phyloP scores from a whole-genome alignment of 192 early-diverging fungal species.

The Coemansia aciculifera region DNA sequence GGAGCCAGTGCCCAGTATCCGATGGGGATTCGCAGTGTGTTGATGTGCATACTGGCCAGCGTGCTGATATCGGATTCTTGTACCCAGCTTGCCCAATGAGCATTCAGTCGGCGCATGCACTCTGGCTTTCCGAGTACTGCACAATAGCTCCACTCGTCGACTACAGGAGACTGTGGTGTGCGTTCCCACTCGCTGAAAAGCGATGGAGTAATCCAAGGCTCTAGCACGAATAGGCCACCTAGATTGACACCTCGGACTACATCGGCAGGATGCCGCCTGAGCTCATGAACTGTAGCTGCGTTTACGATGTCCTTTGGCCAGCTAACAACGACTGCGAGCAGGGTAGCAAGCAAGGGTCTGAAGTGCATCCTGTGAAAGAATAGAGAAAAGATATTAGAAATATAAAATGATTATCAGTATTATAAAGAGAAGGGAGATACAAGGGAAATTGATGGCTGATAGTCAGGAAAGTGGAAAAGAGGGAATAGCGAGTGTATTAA shows the following conservation, averaged over 20 bases:
- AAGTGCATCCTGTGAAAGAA: not conserved
- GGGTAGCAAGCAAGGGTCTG: not conserved
- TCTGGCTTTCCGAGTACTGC: slow-evolving; percentile 57
- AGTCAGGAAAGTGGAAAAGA: not conserved
- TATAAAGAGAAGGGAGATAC: not conserved
- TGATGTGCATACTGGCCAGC: slow-evolving; percentile 60
- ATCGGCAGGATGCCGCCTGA: not conserved
- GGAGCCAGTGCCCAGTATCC: slow-evolving; percentile 71
- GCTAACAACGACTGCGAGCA: slow-evolving; percentile 3
- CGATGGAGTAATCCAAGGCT: slow-evolving; percentile 62
- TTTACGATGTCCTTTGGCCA: not conserved
- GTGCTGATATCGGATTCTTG: slow-evolving; percentile 61
- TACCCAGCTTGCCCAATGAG: slow-evolving; percentile 65
- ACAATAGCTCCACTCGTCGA: slow-evolving; percentile 71
- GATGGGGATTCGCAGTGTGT: slow-evolving; percentile 68
- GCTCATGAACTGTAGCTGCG: not conserved
- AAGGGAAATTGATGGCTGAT: not conserved
- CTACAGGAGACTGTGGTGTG: slow-evolving; percentile 26
- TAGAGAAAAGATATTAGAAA: not conserved
- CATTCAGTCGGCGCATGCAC: slow-evolving; percentile 49
- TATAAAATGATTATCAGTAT: not conserved
- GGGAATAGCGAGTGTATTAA: not conserved
- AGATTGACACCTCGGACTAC: slow-evolving; percentile 69
- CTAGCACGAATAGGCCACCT: slow-evolving; percentile 70
- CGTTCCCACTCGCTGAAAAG: slow-evolving; percentile 48